A percentile compares a stretch with the other conserved stretches of the same genome.
phyloP scores from a whole-genome alignment of 495 filamentous ascomycete species.

The Saxispiralis lemnorum region DNA sequence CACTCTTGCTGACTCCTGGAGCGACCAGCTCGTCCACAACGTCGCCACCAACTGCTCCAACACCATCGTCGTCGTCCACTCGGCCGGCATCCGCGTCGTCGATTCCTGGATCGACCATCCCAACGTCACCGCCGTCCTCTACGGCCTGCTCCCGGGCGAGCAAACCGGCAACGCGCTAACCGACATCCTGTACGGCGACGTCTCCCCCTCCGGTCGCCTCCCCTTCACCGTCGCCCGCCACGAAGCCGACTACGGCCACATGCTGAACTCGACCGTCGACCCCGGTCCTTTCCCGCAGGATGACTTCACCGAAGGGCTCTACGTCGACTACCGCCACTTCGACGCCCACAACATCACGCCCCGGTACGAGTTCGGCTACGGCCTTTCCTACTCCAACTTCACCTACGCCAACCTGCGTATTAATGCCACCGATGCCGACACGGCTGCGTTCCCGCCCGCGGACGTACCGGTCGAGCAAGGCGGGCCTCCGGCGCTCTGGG shows the following conservation, averaged over 20 bases:
- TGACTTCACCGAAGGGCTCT: constrained; percentile 19
- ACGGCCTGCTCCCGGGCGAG: constrained; percentile 17
- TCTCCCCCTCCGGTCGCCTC: constrained; percentile 12
- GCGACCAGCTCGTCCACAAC: constrained; percentile 13
- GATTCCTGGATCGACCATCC: constrained; percentile 17
- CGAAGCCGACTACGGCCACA: constrained; percentile 12
- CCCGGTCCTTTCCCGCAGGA: constrained; percentile 3
- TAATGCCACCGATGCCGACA: constrained; percentile 6
- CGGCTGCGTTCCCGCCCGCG: constrained; percentile 8
- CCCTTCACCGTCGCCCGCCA: constrained; percentile 16
- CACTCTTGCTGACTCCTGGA: constrained; percentile 7
- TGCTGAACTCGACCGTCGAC: constrained; percentile 7
- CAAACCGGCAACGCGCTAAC: constrained; percentile 15
- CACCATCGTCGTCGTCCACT: constrained; percentile 4
- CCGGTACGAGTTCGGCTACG: constrained; percentile 27
- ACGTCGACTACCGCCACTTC: constrained; percentile 22
- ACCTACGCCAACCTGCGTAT: constrained; percentile 15
- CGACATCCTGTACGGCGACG: constrained; percentile 15
- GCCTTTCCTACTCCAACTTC: constrained; percentile 53
- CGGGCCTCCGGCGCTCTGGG: constrained; percentile 41
- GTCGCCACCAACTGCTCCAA: constrained; percentile 16
- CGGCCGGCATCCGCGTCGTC: constrained; percentile 7
- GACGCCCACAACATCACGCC: constrained; percentile 13
- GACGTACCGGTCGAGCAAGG: constrained; percentile 33
- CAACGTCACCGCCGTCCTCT: constrained; percentile 20